Conservation (phyloP, 2,329 filamentous ascomycete species). For the Pseudogymnoascus sp. region DNA sequence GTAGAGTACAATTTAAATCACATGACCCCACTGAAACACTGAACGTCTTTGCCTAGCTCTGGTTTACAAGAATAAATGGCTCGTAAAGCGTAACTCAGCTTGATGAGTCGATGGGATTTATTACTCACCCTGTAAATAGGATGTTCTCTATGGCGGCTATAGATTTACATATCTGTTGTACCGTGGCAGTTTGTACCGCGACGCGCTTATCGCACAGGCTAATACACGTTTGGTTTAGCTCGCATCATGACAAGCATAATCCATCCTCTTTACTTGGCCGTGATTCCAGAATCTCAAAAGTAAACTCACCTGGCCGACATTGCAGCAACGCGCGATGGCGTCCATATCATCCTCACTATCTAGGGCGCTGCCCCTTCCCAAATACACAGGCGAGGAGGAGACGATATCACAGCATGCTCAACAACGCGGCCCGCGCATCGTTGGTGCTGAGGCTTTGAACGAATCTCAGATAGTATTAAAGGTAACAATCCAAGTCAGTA, state of each 20-base stretch:
- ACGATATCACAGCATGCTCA: conserved; percentile 63
- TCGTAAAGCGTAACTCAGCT: neutral
- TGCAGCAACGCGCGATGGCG: conserved; percentile 42
- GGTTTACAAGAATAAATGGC: neutral
- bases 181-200: conserved; percentile 2
- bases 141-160: neutral
- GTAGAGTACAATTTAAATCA: conserved; percentile 5
- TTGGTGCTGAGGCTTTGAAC: conserved; percentile 71
- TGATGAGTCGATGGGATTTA: neutral
- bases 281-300: neutral
- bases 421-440: conserved; percentile 72
- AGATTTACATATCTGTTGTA: neutral
- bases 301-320: conserved; percentile 1
- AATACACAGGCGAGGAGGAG: conserved; percentile 84
- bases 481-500: conserved; percentile 32
- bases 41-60: neutral
- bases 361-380: conserved; percentile 76
- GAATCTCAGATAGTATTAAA: conserved; percentile 78
- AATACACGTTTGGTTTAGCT: neutral
- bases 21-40: neutral
- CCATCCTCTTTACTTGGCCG: conserved; percentile 5
- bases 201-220: neutral
- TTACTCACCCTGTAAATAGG: neutral
- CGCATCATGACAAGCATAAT: conserved; percentile 1
- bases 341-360: conserved; percentile 65